A percentile compares a stretch with the other conserved stretches of the same genome.
Conservation (phyloP, 192 early-diverging fungal species). For the Rhizoclosmatium globosum region DNA sequence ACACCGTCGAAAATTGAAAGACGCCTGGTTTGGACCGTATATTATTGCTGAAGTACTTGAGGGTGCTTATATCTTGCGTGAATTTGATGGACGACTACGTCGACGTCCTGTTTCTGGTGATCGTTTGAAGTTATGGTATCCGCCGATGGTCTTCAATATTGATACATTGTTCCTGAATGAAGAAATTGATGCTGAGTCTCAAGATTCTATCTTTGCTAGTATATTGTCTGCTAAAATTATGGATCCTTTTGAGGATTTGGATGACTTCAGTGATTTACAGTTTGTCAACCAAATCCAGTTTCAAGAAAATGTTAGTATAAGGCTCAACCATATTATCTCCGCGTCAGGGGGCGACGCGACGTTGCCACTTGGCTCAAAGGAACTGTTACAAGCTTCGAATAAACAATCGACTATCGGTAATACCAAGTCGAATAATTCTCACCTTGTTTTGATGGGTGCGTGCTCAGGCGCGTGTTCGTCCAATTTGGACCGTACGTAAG, state of each 20-base stretch:
- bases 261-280: neutral
- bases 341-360: conserved; percentile 8
- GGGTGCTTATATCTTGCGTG: neutral
- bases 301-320: neutral
- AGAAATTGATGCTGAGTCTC: neutral
- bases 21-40: neutral
- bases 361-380: neutral
- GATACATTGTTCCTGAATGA: neutral
- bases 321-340: neutral
- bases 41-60: neutral
- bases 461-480: too few species aligned
- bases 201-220: neutral
- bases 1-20: neutral
- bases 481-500: too few species aligned
- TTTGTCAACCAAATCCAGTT: neutral
- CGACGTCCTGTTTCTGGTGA: neutral
- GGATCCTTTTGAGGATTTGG: neutral
- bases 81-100: neutral
- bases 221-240: neutral
- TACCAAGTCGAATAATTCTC: too few species aligned
- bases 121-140: neutral
- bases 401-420: too few species aligned
- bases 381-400: conserved; percentile 2
- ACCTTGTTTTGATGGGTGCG: too few species aligned
- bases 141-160: neutral